These are phyloP conservation scores for Microsporum ferrugineum DNA, from an alignment of 2,329 filamentous ascomycete genomes.

Conservation along the genomic window DNA sequence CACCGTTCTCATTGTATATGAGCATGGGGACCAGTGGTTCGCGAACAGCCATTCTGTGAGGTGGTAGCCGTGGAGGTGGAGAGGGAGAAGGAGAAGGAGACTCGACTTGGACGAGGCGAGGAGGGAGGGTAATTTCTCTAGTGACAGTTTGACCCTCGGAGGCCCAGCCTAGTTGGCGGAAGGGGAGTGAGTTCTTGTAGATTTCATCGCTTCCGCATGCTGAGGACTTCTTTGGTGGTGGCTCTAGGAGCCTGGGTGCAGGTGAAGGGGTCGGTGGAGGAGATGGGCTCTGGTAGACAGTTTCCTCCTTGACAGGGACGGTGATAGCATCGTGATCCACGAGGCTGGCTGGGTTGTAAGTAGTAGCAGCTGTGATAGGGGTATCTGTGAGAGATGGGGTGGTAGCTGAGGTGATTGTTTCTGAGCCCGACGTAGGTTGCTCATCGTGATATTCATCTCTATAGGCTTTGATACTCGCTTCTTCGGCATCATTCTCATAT, in stretches of 20 bases:
- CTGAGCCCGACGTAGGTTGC: neutral
- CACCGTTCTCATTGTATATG: neutral
- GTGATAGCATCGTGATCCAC: neutral
- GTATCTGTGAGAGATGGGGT: neutral
- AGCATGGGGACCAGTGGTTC: neutral
- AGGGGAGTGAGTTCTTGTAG: slow-evolving; percentile 5
- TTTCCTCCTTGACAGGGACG: neutral
- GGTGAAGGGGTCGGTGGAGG: neutral
- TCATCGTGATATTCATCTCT: neutral
- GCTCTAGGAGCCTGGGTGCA: neutral
- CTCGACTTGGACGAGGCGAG: neutral
- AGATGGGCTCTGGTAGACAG: neutral
- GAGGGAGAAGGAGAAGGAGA: neutral
- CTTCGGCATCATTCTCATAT: neutral
- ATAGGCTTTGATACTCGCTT: neutral
- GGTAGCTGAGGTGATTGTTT: neutral
- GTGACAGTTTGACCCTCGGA: neutral
- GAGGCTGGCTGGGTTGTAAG: neutral
- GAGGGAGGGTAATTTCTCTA: neutral
- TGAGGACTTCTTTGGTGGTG: neutral
- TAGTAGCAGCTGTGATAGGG: neutral
- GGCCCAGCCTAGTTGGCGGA: neutral
- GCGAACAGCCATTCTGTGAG: neutral
- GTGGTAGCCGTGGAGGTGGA: neutral
- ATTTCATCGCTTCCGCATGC: neutral